phyloP scores from a whole-genome alignment of 2,329 filamentous ascomycete species.

The Aspergillus oerlinghausenensis region DNA sequence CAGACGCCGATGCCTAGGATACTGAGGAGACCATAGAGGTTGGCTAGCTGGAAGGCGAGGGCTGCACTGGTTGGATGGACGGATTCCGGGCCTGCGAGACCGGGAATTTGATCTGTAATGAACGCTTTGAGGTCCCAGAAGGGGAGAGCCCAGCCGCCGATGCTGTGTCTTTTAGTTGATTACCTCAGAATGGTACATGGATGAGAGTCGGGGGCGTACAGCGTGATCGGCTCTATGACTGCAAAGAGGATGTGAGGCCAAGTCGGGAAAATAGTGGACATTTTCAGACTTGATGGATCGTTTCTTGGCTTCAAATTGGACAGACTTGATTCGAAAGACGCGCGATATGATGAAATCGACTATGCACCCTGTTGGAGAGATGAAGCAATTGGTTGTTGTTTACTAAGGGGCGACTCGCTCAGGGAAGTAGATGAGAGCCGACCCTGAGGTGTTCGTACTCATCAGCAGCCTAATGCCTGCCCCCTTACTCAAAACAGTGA shows the following conservation, averaged over 20 bases:
- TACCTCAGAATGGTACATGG: constrained; percentile 3
- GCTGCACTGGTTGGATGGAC: constrained; percentile 44
- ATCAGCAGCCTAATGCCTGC: too few species aligned
- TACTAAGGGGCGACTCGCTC: not conserved
- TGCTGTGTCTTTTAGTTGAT: constrained; percentile 37
- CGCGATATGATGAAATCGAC: not conserved
- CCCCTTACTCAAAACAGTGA: not conserved
- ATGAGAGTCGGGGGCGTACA: constrained; percentile 45
- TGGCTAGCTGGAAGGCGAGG: constrained; percentile 65
- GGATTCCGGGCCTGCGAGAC: constrained; percentile 22
- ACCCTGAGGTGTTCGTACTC: not conserved
- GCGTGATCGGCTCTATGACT: constrained; percentile 62
- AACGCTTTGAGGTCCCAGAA: constrained; percentile 59
- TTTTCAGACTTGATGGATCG: not conserved
- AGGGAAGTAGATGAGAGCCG: not conserved
- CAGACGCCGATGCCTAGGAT: constrained; percentile 61
- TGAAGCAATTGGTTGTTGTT: not conserved
- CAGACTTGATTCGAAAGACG: not conserved
- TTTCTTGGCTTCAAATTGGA: not conserved
- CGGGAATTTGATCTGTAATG: constrained; percentile 57
- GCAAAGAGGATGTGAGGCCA: constrained; percentile 65
- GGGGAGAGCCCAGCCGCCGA: constrained; percentile 56
- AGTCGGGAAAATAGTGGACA: constrained; percentile 52
- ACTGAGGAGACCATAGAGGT: constrained; percentile 63
- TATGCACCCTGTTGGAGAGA: not conserved